Evolutionary conservation across 257 asterid genomes (phyloP).

Genomic region (Osmanthus fragrans): DNA sequence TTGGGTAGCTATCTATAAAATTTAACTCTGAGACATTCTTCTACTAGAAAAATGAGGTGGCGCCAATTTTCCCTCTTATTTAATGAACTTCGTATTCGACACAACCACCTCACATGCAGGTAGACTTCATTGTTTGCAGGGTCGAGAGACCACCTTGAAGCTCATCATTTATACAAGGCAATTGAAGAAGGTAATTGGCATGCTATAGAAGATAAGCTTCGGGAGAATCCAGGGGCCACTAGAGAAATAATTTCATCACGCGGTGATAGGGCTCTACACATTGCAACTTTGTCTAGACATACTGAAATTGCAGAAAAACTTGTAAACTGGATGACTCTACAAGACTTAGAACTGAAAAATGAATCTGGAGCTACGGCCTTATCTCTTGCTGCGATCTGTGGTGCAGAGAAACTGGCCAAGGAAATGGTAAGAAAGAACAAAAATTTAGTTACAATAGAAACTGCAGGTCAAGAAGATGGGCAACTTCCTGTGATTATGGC

Average conservation of each 20-base stretch:
- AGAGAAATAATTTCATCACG: constrained; percentile 40
- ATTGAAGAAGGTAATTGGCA: constrained; percentile 27
- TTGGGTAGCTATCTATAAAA: too few species aligned
- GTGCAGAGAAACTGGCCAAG: constrained; percentile 34
- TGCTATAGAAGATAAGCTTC: neutral
- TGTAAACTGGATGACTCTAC: constrained; percentile 17
- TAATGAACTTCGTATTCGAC: neutral
- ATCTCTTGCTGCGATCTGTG: constrained; percentile 43
- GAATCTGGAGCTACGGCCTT: constrained; percentile 40
- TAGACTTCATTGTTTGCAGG: constrained; percentile 16
- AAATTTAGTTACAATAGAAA: too few species aligned
- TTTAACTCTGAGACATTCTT: neutral
- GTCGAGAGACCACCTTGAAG: constrained; percentile 24
- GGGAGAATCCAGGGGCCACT: constrained; percentile 3
- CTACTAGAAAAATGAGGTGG: neutral
- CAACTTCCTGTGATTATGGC: too few species aligned
- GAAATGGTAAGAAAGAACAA: constrained; percentile 19
- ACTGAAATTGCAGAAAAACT: constrained; percentile 31
- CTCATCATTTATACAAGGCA: constrained; percentile 22
- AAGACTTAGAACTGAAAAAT: constrained; percentile 35
- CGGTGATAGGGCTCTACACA: constrained; percentile 43
- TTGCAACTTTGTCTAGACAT: constrained; percentile 39
- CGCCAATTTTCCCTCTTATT: too few species aligned
- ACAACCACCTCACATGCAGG: neutral
- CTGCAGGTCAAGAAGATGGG: too few species aligned